These are phyloP conservation scores for Salvia hispanica DNA, from an alignment of 257 asterid genomes.

Conservation along the genomic window DNA sequence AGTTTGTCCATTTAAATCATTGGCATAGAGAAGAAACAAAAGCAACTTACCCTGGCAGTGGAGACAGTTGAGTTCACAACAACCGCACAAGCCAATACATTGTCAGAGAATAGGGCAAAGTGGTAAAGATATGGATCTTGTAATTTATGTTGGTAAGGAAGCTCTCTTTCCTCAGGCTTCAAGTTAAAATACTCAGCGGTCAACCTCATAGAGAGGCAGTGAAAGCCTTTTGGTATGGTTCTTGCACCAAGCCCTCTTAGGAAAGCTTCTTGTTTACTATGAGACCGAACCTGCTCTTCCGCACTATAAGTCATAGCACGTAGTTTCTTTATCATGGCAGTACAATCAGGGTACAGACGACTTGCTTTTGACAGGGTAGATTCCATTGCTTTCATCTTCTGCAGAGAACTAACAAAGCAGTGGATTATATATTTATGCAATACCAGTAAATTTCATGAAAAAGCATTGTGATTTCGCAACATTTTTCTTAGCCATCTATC, in stretches of 20 bases:
- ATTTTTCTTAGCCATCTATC: neutral
- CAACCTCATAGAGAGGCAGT: conserved; percentile 88
- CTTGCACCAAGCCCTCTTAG: conserved; percentile 83
- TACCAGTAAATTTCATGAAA: conserved; percentile 16
- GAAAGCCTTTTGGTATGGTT: conserved; percentile 86
- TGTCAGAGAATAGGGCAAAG: conserved; percentile 89
- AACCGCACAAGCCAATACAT: conserved; percentile 84
- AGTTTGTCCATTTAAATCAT: conserved; percentile 8
- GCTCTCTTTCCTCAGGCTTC: conserved; percentile 56
- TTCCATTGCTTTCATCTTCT: conserved; percentile 93
- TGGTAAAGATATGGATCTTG: conserved; percentile 68
- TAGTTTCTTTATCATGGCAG: conserved; percentile 78
- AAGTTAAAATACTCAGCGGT: conserved; percentile 78
- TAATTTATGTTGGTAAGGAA: conserved; percentile 61
- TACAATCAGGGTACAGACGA: conserved; percentile 79
- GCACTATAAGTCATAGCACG: conserved; percentile 84
- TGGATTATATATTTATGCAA: conserved; percentile 27
- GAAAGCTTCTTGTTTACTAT: conserved; percentile 64
- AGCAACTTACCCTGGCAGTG: conserved; percentile 60
- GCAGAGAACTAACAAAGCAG: conserved; percentile 65
- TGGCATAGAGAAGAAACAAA: conserved; percentile 20
- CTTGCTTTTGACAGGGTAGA: conserved; percentile 70
- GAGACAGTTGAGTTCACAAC: conserved; percentile 89
- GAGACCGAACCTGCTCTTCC: conserved; percentile 76
- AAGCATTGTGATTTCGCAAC: neutral